Evolutionary conservation across 192 early-diverging fungal species (phyloP).

Genomic region (Linnemannia hyalina): DNA sequence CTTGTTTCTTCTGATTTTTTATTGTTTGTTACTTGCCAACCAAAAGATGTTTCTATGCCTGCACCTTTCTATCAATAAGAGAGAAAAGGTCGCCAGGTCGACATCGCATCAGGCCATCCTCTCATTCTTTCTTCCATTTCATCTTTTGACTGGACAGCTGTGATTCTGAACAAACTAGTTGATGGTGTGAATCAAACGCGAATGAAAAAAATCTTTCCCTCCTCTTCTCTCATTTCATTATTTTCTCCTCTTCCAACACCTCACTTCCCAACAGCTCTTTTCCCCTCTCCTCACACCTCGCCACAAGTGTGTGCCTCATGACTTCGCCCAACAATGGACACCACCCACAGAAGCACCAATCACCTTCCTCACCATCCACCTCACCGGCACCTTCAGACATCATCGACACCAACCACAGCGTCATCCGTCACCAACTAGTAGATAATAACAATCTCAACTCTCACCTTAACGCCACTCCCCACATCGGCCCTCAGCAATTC

Average conservation of each 20-base stretch:
- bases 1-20: too few species aligned
- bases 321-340: slow-evolving; percentile 3
- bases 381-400: neutral
- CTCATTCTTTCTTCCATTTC: neutral
- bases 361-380: neutral
- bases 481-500: neutral
- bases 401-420: neutral
- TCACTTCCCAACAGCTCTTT: neutral
- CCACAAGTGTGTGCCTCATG: neutral
- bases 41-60: neutral
- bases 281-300: neutral
- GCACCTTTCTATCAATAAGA: neutral
- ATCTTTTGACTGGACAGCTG: neutral
- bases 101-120: neutral
- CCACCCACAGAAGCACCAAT: neutral
- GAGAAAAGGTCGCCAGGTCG: neutral
- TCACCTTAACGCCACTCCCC: neutral
- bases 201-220: neutral
- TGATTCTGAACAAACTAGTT: neutral
- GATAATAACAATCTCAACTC: neutral
- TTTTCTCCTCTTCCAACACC: neutral
- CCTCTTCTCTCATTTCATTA: neutral
- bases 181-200: neutral
- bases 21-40: too few species aligned
- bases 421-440: neutral